Percentiles rank a stretch among this genome's conserved stretches.
Conservation (phyloP, 1,284 basidiomycete species). For the Apiotrichum domesticum region DNA sequence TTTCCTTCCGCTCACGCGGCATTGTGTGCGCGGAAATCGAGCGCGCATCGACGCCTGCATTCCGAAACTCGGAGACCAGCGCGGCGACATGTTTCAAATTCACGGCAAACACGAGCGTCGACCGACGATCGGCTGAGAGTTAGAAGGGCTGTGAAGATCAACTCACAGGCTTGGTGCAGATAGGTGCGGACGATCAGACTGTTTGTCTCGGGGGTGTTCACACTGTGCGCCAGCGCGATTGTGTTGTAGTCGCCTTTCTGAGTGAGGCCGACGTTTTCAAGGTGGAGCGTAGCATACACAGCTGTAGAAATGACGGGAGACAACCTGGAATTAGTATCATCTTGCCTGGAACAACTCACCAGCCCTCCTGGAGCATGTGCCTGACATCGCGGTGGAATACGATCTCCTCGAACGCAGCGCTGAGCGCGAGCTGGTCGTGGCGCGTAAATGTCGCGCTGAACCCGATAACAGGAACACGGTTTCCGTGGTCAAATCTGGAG, state of each 20-base stretch:
- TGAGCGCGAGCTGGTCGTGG: constrained; percentile 83
- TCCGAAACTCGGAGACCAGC: constrained; percentile 67
- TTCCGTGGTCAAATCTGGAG: constrained; percentile 11
- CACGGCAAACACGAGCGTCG: constrained; percentile 87
- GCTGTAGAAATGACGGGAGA: constrained; percentile 76
- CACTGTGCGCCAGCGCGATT: constrained; percentile 64
- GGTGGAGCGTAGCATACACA: constrained; percentile 65
- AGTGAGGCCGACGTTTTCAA: constrained; percentile 62
- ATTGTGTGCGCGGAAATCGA: constrained; percentile 70
- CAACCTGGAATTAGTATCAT: constrained; percentile 54
- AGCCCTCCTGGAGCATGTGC: constrained; percentile 88
- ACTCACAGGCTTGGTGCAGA: constrained; percentile 68
- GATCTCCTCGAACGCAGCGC: constrained; percentile 81
- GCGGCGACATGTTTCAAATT: constrained; percentile 75
- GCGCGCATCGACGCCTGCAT: constrained; percentile 77
- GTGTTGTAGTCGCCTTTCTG: constrained; percentile 70
- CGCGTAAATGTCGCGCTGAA: constrained; percentile 93
- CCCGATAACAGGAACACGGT: constrained; percentile 73
- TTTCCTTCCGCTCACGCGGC: constrained; percentile 57
- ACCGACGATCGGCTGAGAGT: constrained; percentile 58
- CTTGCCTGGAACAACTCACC: constrained; percentile 51
- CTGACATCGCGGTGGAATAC: constrained; percentile 92
- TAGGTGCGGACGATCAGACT: constrained; percentile 70
- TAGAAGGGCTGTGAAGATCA: neutral
- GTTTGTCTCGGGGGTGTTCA: constrained; percentile 73